phyloP scores from a whole-genome alignment of 139 green algal genomes.

The Ettlia oleoabundans region DNA sequence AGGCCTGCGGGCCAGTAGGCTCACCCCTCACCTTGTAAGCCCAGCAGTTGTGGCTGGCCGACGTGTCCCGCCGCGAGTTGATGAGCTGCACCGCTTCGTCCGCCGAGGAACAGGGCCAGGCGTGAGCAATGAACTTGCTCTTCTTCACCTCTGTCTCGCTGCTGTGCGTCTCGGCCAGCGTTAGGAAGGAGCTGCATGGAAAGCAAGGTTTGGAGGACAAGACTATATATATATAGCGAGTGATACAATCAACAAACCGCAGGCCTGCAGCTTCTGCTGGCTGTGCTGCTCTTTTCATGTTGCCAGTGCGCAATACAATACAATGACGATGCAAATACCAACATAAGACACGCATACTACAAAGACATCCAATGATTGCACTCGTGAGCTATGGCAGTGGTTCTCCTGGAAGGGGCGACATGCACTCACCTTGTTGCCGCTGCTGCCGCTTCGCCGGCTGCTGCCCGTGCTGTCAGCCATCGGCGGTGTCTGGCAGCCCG shows the following conservation, averaged over 20 bases:
- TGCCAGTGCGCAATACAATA: too few relatives aligned
- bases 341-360: too few relatives aligned
- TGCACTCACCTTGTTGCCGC: background rate
- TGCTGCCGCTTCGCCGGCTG: background rate
- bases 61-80: constrained; percentile 40
- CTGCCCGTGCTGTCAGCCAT: background rate
- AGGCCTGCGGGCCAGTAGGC: too few relatives aligned
- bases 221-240: too few relatives aligned
- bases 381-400: too few relatives aligned
- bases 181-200: background rate
- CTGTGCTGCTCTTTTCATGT: too few relatives aligned
- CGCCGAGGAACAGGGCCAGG: constrained; percentile 62
- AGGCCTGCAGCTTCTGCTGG: too few relatives aligned
- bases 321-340: too few relatives aligned
- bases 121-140: constrained; percentile 74
- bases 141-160: constrained; percentile 65
- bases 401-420: background rate
- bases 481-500: background rate
- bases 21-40: constrained; percentile 52
- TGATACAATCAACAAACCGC: too few relatives aligned
- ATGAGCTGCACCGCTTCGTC: constrained; percentile 67
- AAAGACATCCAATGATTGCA: too few relatives aligned
- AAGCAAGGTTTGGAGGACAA: too few relatives aligned
- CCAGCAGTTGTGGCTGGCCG: constrained; percentile 87
- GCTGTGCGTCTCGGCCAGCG: constrained; percentile 18